Percentiles rank a stretch among this genome's conserved stretches.
These are phyloP conservation scores for Somion occarium DNA, from an alignment of 1,284 basidiomycete genomes.

Conservation along the genomic window DNA sequence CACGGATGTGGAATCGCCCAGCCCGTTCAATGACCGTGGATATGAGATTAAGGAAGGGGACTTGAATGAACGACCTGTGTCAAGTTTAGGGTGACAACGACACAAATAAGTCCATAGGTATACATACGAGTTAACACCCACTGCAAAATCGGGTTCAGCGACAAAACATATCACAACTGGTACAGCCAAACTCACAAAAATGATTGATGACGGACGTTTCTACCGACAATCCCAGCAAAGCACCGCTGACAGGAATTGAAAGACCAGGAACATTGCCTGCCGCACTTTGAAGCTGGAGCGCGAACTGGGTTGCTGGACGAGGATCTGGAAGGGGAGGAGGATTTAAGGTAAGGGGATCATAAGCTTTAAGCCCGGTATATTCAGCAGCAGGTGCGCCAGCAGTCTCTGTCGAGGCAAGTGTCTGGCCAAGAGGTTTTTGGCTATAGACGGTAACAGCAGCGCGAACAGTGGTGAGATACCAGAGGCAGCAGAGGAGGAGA, in stretches of 20 bases:
- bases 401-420: background rate
- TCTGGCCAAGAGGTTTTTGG: background rate
- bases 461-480: background rate
- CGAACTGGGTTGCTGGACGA: slow-evolving; percentile 15
- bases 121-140: slow-evolving; percentile 9
- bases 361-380: slow-evolving; percentile 5
- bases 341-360: slow-evolving; percentile 13
- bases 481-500: background rate
- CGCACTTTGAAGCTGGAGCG: slow-evolving; percentile 11
- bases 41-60: slow-evolving; percentile 71
- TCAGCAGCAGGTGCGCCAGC: background rate
- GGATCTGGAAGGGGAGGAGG: slow-evolving; percentile 17
- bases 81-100: background rate
- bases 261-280: slow-evolving; percentile 24
- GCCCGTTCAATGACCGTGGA: slow-evolving; percentile 52
- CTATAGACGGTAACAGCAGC: slow-evolving; percentile 1
- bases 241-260: slow-evolving; percentile 52
- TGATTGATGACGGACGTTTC: slow-evolving; percentile 68
- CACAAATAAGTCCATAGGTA: too few relatives aligned
- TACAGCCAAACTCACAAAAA: slow-evolving; percentile 49
- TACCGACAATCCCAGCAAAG: slow-evolving; percentile 68
- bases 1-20: slow-evolving; percentile 52
- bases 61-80: slow-evolving; percentile 43
- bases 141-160: background rate
- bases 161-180: background rate